These are phyloP conservation scores for Aspergillus diversus DNA, from an alignment of 495 filamentous ascomycete species.

Conservation along the genomic window DNA sequence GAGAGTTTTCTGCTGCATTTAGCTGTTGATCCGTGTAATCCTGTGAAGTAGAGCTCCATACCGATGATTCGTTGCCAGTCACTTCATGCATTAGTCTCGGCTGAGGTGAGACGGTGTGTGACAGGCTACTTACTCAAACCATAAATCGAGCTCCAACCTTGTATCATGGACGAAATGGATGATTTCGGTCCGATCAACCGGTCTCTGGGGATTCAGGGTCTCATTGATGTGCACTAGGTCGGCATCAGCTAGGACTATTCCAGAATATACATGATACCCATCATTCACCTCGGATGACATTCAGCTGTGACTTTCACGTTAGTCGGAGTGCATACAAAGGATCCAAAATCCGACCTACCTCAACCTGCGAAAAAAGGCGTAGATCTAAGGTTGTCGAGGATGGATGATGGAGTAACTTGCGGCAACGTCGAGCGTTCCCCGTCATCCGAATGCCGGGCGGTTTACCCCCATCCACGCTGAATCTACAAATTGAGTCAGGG, in stretches of 20 bases:
- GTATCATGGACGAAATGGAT: conserved; percentile 47
- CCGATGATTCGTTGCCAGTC: conserved; percentile 51
- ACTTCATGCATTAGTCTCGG: no score
- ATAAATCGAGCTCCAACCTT: conserved; percentile 50
- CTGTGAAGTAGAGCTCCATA: conserved; percentile 13
- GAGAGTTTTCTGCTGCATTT: conserved; percentile 27
- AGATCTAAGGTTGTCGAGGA: conserved; percentile 49
- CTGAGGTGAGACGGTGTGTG: no score
- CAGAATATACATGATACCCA: no score
- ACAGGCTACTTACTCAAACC: conserved; percentile 53
- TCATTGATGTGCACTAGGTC: conserved; percentile 46
- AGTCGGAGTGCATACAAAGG: not conserved
- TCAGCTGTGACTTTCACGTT: conserved; percentile 31
- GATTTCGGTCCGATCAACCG: conserved; percentile 33
- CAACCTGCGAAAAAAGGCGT: conserved; percentile 55
- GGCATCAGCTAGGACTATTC: no score
- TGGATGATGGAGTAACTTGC: conserved; percentile 47
- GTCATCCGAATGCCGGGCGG: conserved; percentile 45
- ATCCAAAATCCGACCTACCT: conserved; percentile 32
- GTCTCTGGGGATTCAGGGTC: conserved; percentile 27
- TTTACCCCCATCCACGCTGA: conserved; percentile 55
- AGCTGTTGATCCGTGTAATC: not conserved
- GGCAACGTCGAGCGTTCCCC: conserved; percentile 45
- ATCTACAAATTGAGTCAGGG: conserved; percentile 36
- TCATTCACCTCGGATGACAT: conserved; percentile 50